A percentile compares a stretch with the other conserved stretches of the same genome.
phyloP scores from a whole-genome alignment of 2,329 filamentous ascomycete species.

The Trichothecium sympodiale region DNA sequence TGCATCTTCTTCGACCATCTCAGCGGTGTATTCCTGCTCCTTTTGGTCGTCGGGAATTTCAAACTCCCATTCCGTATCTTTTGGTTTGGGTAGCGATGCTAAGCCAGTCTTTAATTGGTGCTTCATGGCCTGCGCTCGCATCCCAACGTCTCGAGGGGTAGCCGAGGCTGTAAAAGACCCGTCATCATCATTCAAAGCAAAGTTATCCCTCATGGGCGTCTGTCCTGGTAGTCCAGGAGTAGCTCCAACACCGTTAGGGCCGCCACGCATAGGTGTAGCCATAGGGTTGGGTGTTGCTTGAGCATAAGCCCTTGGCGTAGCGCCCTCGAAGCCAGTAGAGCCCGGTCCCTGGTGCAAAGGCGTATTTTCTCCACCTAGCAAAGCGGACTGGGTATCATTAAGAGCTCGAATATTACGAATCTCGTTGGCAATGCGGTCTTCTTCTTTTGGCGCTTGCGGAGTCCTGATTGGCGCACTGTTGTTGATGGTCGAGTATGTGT shows the following conservation, averaged over 20 bases:
- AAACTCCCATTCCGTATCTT: slow-evolving; percentile 88
- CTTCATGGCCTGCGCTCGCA: slow-evolving; percentile 58
- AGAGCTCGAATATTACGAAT: slow-evolving; percentile 86
- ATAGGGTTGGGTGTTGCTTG: slow-evolving; percentile 92
- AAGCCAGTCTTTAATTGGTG: slow-evolving; percentile 61
- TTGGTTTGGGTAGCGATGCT: slow-evolving; percentile 80
- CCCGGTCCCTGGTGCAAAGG: slow-evolving; percentile 70
- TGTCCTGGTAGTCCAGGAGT: slow-evolving; percentile 62
- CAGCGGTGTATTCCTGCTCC: slow-evolving; percentile 37
- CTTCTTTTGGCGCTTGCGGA: slow-evolving; percentile 79
- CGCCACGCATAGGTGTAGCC: slow-evolving; percentile 72
- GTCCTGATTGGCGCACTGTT: slow-evolving; percentile 82
- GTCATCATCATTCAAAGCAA: slow-evolving; percentile 68
- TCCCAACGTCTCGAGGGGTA: slow-evolving; percentile 65
- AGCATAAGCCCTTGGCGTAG: slow-evolving; percentile 66
- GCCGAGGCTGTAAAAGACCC: slow-evolving; percentile 57
- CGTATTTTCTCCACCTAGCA: slow-evolving; percentile 89
- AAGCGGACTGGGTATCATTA: slow-evolving; percentile 85
- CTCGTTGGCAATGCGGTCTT: slow-evolving; percentile 94
- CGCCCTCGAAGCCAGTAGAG: slow-evolving; percentile 82
- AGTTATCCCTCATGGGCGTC: slow-evolving; percentile 76
- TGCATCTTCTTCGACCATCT: slow-evolving; percentile 44
- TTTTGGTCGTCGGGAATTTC: slow-evolving; percentile 76
- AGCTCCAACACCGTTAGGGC: slow-evolving; percentile 49
- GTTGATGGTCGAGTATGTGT: slow-evolving; percentile 75